Evolutionary conservation across 2,329 filamentous ascomycete genomes (phyloP), one percentile per base, ranked within the genome.

Genomic region (Colletotrichum kahawae): DNA sequence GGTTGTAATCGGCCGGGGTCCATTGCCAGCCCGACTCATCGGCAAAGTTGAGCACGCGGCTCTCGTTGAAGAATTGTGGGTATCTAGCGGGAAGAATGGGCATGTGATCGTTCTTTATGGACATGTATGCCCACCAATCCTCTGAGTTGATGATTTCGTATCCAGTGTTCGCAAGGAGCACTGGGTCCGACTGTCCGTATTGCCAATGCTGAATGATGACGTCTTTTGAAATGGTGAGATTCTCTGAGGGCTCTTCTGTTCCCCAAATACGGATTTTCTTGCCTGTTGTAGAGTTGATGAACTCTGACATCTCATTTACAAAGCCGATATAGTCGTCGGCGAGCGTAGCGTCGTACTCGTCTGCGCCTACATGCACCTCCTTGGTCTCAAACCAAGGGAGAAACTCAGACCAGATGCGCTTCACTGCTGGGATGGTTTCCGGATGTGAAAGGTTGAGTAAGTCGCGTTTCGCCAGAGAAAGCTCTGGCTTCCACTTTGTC

Each of bases 81-180:
- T 88, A 88, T 5, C 84, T 82, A 0, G 85, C 86, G 1, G 87
- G 87, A 0, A 85, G 71, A 43, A 88, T 87, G 2, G 86, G 87
- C 66, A 79, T 85, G 76, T 88, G 86, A 74, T 88, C 86, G 74
- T 89, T 90, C 74, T 90, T 90, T 67, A 91, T 78, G 7, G 85
- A 87, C 84, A 90, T 88, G 76, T 91, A 90, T 0, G 87, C 88
- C 89, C 87, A 88, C 86, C 86, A 87, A 76, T 88, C 87, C 57
- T 88, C 82, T 1, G 86, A 87, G 77, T 88, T 88, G 80, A 88
- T 81, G 12, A 87, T 38, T 1, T 81, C 71, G 71, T 88, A 87
- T 2, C 82, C 83, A 5, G 82, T 78, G 1, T 78, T 72, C 13
- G 84, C 80, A 1, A 88, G 83, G 12, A 82, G 76, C 0, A 86